Conservation (phyloP, 2,329 filamentous ascomycete species). For the Metarhizium guizhouense region DNA sequence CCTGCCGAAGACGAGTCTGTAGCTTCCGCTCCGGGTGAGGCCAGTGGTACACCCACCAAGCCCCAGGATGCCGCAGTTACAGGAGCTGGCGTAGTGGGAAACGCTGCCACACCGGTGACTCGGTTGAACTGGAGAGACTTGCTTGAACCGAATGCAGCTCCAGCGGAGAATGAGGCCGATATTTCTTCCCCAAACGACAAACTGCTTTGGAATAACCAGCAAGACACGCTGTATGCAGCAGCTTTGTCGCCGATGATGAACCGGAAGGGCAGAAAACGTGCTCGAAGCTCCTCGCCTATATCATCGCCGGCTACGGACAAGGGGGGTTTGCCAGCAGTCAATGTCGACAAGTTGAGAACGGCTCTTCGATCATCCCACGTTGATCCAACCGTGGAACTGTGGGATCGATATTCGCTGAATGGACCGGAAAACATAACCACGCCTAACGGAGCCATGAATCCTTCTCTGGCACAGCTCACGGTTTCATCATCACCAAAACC, state of each 20-base stretch:
- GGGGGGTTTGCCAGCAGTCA: conserved; percentile 36
- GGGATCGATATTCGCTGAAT: conserved; percentile 61
- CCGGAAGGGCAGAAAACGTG: conserved; percentile 53
- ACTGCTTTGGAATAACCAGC: conserved; percentile 50
- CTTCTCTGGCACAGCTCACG: conserved; percentile 55
- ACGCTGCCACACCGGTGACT: conserved; percentile 36
- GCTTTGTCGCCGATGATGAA: conserved; percentile 39
- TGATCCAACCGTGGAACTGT: conserved; percentile 66
- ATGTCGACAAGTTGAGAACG: conserved; percentile 49
- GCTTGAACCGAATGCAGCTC: conserved; percentile 33
- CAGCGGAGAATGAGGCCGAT: conserved; percentile 34
- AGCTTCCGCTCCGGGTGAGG: conserved; percentile 7
- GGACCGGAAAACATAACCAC: conserved; percentile 31
- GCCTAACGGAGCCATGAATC: conserved; percentile 40
- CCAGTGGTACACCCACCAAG: conserved; percentile 1
- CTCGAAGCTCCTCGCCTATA: conserved; percentile 63
- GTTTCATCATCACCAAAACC: conserved; percentile 63
- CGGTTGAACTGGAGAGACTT: conserved; percentile 51
- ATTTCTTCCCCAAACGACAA: conserved; percentile 54
- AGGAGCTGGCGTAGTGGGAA: neutral
- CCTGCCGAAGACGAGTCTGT: conserved; percentile 11
- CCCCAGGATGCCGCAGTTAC: conserved; percentile 12
- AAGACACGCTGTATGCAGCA: conserved; percentile 29
- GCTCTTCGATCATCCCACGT: conserved; percentile 57
- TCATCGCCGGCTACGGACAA: conserved; percentile 53